Conservation (phyloP, 2,329 filamentous ascomycete genomes). For the Calonectria fujianensis region DNA sequence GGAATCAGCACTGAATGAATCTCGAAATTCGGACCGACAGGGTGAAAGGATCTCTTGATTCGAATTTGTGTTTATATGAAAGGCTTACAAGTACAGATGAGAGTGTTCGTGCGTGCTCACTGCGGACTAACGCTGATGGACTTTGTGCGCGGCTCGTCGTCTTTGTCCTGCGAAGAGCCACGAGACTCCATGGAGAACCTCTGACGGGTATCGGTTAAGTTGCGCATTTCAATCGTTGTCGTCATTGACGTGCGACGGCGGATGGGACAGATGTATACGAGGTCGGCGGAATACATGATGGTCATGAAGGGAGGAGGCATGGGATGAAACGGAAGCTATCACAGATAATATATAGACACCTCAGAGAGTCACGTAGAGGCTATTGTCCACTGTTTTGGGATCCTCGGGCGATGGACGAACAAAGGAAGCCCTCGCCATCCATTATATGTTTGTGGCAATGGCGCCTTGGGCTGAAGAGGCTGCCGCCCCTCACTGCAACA, state of each 20-base stretch:
- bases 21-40: too few relatives aligned
- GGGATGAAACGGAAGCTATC: not conserved
- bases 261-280: slow-evolving; percentile 50
- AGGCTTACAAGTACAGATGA: not conserved
- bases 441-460: not conserved
- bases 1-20: not conserved
- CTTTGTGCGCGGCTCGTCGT: not conserved
- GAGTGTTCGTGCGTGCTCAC: slow-evolving; percentile 1
- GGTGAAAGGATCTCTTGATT: not conserved
- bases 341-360: slow-evolving; percentile 8
- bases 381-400: slow-evolving; percentile 52
- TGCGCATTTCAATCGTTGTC: slow-evolving; percentile 46
- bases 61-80: not conserved
- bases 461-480: not conserved
- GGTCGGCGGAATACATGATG: slow-evolving; percentile 57
- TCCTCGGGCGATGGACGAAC: slow-evolving; percentile 21
- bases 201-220: slow-evolving; percentile 31
- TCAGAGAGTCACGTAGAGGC: not conserved
- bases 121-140: not conserved
- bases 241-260: slow-evolving; percentile 2
- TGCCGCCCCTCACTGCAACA: slow-evolving; percentile 12
- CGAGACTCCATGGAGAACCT: not conserved
- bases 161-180: not conserved
- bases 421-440: not conserved
- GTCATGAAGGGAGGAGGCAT: not conserved